A percentile compares a stretch with the other conserved stretches of the same genome.
These are phyloP conservation scores for Pyrenula aspistea DNA, from an alignment of 495 filamentous ascomycete genomes.

Conservation along the genomic window DNA sequence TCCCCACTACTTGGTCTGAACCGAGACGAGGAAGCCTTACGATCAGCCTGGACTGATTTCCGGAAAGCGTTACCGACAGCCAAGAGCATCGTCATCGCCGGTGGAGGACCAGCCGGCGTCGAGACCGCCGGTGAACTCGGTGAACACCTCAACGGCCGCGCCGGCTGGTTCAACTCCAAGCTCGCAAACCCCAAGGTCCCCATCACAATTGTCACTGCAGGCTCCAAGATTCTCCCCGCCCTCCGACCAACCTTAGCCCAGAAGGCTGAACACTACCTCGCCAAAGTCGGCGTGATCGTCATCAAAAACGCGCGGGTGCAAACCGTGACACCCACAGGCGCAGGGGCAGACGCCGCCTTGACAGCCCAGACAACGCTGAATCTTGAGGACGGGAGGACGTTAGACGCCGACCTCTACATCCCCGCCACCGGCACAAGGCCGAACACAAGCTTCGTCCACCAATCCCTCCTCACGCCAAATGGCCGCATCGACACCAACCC, in stretches of 20 bases:
- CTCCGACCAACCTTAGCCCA: constrained; percentile 22
- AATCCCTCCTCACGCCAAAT: constrained; percentile 17
- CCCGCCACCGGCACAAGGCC: constrained; percentile 31
- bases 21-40: constrained; percentile 6
- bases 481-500: constrained; percentile 29
- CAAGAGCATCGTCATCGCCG: constrained; percentile 30
- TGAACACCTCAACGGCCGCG: constrained; percentile 33
- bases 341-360: constrained; percentile 14
- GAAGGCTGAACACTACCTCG: constrained; percentile 28
- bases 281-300: constrained; percentile 29
- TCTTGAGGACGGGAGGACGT: constrained; percentile 21
- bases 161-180: constrained; percentile 16
- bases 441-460: constrained; percentile 29
- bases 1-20: constrained; percentile 20
- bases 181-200: constrained; percentile 19
- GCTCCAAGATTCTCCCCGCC: constrained; percentile 26
- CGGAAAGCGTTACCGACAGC: constrained; percentile 24
- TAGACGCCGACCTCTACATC: constrained; percentile 35
- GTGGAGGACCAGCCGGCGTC: constrained; percentile 25
- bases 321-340: constrained; percentile 7
- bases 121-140: constrained; percentile 42
- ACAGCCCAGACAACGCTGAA: constrained; percentile 15
- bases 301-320: constrained; percentile 22
- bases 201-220: constrained; percentile 30
- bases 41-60: constrained; percentile 19